phyloP scores from a whole-genome alignment of 352 stramenopile species.

The Peronospora farinosa region DNA sequence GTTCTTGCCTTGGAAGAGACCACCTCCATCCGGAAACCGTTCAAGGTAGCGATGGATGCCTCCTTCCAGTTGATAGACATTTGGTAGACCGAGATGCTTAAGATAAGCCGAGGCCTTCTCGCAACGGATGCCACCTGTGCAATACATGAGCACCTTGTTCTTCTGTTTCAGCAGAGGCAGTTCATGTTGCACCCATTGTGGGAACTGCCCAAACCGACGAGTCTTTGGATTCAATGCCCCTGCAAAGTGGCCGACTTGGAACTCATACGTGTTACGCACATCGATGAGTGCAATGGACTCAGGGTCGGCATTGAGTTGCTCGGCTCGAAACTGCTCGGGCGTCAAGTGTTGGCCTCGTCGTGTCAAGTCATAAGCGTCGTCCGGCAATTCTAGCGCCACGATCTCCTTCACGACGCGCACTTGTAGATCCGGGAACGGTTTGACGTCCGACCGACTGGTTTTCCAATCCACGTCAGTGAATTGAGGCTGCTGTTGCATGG shows the following conservation, averaged over 20 bases:
- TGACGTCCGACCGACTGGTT: constrained; percentile 39
- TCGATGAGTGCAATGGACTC: constrained; percentile 54
- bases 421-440: constrained; percentile 61
- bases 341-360: constrained; percentile 49
- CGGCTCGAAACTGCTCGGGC: constrained; percentile 55
- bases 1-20: constrained; percentile 76
- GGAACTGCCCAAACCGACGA: constrained; percentile 75
- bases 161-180: constrained; percentile 56
- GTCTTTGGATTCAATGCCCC: constrained; percentile 75
- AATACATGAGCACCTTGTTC: constrained; percentile 83
- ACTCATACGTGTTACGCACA: constrained; percentile 81
- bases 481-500: constrained; percentile 35
- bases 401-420: constrained; percentile 68
- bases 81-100: constrained; percentile 52
- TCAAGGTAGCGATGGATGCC: constrained; percentile 84
- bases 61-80: constrained; percentile 75
- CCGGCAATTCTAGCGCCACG: constrained; percentile 65
- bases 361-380: constrained; percentile 40
- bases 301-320: constrained; percentile 20
- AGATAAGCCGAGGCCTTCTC: constrained; percentile 82
- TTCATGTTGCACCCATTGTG: constrained; percentile 50
- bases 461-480: constrained; percentile 79
- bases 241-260: constrained; percentile 66
- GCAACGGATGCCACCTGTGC: constrained; percentile 77
- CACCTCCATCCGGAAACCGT: constrained; percentile 59